These are phyloP conservation scores for Picea engelmannii DNA, from an alignment of 83 land plant species.

Conservation along the genomic window DNA sequence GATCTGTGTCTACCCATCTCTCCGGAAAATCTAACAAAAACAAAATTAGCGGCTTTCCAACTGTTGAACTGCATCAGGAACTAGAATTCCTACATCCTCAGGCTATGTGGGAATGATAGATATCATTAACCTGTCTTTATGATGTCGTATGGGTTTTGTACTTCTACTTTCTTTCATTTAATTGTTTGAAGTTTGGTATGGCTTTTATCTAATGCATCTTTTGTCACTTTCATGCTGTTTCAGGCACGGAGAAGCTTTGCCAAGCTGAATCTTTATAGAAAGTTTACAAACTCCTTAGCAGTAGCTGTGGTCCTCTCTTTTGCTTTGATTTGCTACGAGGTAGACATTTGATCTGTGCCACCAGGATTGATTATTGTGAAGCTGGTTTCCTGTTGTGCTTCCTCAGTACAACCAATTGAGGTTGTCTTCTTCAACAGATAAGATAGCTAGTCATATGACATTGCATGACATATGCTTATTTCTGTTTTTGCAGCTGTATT, in stretches of 20 bases:
- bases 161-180: background rate
- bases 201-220: background rate
- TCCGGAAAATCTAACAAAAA: no score
- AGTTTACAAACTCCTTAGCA: conserved; percentile 66
- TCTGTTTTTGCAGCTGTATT: conserved; percentile 44
- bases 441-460: background rate
- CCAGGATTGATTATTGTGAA: background rate
- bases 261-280: conserved; percentile 67
- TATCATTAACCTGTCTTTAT: background rate
- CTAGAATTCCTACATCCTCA: no score
- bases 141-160: background rate
- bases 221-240: background rate
- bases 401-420: background rate
- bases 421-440: background rate
- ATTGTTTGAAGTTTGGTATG: background rate
- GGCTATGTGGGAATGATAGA: background rate
- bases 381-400: background rate
- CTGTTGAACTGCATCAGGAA: no score
- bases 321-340: conserved; percentile 78
- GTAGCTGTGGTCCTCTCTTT: conserved; percentile 60
- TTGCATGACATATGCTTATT: background rate
- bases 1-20: no score
- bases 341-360: conserved; percentile 1
- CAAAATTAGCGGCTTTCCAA: no score
- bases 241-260: conserved; percentile 58